These are phyloP conservation scores for Alternaria conjuncta DNA, from an alignment of 2,329 filamentous ascomycete species.

Conservation along the genomic window DNA sequence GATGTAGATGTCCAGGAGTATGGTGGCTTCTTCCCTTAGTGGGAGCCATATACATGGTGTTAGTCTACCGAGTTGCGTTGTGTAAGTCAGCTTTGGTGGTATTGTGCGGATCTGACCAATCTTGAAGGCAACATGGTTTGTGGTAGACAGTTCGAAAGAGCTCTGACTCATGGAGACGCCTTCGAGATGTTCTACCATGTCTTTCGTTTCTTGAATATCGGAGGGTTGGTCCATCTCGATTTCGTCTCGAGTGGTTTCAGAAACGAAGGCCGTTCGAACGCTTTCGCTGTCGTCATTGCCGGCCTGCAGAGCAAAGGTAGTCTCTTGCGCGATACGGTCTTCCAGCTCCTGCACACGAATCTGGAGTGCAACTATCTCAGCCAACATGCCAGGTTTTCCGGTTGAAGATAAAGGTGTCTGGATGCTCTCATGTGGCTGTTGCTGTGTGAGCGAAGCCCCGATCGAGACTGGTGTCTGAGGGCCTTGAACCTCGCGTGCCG, in stretches of 20 bases:
- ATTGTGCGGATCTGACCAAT: neutral
- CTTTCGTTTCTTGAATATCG: neutral
- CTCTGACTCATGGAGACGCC: neutral
- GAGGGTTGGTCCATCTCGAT: rapidly evolving
- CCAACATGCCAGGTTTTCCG: neutral
- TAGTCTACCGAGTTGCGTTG: neutral
- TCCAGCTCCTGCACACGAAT: neutral
- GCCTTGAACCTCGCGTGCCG: neutral
- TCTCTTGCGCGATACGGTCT: neutral
- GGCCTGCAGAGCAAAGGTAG: neutral
- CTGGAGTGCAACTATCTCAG: neutral
- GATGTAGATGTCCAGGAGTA: conserved; percentile 44
- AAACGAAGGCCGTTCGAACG: neutral
- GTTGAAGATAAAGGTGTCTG: neutral
- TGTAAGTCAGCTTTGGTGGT: neutral
- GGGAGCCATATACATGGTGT: conserved; percentile 22
- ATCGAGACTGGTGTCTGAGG: neutral
- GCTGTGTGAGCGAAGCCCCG: neutral
- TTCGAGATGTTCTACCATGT: neutral
- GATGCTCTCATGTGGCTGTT: neutral
- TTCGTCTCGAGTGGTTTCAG: neutral
- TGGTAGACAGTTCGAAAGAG: neutral
- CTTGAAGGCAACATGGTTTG: neutral
- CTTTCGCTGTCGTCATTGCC: neutral
- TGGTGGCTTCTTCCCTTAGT: conserved; percentile 39